Base-by-base conservation (phyloP, 305 asterid species). In the Fraxinus sp. region DNA sequence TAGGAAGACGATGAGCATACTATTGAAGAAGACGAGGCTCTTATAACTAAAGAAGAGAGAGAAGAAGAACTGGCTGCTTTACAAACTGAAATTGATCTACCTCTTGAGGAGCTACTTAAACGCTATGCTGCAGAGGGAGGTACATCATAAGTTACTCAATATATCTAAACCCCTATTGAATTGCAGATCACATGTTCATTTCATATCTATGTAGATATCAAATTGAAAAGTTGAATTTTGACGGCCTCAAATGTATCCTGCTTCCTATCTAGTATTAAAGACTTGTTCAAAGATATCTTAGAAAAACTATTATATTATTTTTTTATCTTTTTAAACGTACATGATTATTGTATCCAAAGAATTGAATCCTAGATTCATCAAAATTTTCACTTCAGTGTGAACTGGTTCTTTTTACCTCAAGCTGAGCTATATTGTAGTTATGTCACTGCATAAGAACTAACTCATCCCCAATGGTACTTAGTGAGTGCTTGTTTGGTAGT, bases 1-100 rank as follows among this genome's bases (percentile, higher is more conserved):
- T 90, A 95, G 99, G 98, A 92, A 92, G 99, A 97, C 79, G 98
- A 95, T 57, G 99, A 97, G 93, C 97, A 90, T 88, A 97, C 98
- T 37, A 90, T 97, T 85, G 99, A 95, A 89, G 97, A 90, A 85
- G 99, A 93, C 78, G 99, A 97, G 91, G 96, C 98, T 79, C 88
- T 90, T 84, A 97, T 97, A 87, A 92, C 94, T 83, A 92, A 88
- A 88, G 98, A 95, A 86, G 99, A 97, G 92, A 92, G 99, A 85
- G 97, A 91, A 35, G 98, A 95, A 89, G 99, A 97, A 84, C 85
- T 93, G 78, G 94, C 91, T 59, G 98, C 97, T 77, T 87, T 97
- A 84, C 97, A 88, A 76, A 89, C 85, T 86, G 99, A 97, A 91
- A 84, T 88, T 84, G 98, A 92, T 89, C 89, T 93, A 82, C 98